phyloP scores from a whole-genome alignment of 768 basidiomycete genomes.

The Pilatotrama ljubarskyi region DNA sequence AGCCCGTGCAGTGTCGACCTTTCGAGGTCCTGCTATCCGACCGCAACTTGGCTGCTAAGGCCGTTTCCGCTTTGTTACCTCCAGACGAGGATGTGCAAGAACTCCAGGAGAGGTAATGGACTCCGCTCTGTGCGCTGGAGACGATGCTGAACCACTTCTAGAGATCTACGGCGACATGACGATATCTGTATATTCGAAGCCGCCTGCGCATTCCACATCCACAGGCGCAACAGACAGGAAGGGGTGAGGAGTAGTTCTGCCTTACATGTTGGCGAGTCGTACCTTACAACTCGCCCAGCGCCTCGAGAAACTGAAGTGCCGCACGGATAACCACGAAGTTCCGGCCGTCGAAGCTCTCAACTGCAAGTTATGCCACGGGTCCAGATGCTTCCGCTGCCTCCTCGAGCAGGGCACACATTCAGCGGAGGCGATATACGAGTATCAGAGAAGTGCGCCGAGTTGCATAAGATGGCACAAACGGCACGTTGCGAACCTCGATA shows the following conservation, averaged over 20 bases:
- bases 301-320: background rate
- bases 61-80: constrained; percentile 16
- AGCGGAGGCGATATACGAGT: constrained; percentile 35
- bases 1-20: constrained; percentile 55
- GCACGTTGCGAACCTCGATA: background rate
- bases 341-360: constrained; percentile 27
- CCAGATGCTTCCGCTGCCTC: constrained; percentile 40
- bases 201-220: constrained; percentile 18
- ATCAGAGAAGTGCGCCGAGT: background rate
- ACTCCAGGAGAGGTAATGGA: background rate
- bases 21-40: constrained; percentile 46
- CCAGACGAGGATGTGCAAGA: background rate
- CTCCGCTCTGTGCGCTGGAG: background rate
- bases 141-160: background rate
- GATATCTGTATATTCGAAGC: constrained; percentile 24
- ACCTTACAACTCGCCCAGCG: background rate
- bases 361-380: constrained; percentile 40
- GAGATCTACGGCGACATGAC: background rate
- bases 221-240: background rate
- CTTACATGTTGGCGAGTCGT: no score
- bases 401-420: constrained; percentile 39
- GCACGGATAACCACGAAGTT: background rate
- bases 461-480: background rate
- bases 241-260: no score
- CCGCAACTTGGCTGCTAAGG: constrained; percentile 41